A percentile compares a stretch with the other conserved stretches of the same genome.
phyloP scores from a whole-genome alignment of 176 grass and related monocot genomes.

The Avena eriantha region DNA sequence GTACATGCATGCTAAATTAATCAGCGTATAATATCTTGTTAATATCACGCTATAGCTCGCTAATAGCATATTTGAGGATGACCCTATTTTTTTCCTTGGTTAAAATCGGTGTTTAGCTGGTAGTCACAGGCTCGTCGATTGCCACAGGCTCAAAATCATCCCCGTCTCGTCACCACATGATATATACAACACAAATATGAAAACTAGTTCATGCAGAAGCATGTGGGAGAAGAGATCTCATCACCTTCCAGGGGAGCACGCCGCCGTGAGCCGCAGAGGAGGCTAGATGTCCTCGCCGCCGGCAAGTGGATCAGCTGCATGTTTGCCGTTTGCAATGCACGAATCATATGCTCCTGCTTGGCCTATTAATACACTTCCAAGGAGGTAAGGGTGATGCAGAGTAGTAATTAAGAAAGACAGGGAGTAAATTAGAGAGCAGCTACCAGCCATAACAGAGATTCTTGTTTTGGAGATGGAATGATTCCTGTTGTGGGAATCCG shows the following conservation, averaged over 20 bases:
- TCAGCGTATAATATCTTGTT: too few relatives aligned
- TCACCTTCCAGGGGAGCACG: background rate
- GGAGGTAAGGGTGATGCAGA: background rate
- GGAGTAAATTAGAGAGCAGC: background rate
- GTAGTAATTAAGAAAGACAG: background rate
- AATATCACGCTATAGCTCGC: too few relatives aligned
- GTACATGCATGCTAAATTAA: too few relatives aligned
- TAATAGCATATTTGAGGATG: too few relatives aligned
- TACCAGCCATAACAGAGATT: background rate
- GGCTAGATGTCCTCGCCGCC: background rate
- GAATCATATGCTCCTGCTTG: background rate
- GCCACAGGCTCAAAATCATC: background rate
- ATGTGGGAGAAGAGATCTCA: background rate
- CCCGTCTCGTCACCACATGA: background rate
- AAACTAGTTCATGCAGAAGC: background rate
- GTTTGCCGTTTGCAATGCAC: background rate
- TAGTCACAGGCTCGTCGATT: too few relatives aligned
- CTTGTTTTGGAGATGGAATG: conserved; percentile 11
- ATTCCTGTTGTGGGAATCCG: background rate
- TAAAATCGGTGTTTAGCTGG: background rate
- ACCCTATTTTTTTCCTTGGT: too few relatives aligned
- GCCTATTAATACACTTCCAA: background rate
- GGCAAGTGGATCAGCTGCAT: background rate
- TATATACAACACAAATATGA: background rate
- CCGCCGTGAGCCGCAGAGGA: background rate